A percentile compares a stretch with the other conserved stretches of the same genome.
These are phyloP conservation scores for Lepidium campestre DNA, from an alignment of 441 rosid species.

Conservation along the genomic window DNA sequence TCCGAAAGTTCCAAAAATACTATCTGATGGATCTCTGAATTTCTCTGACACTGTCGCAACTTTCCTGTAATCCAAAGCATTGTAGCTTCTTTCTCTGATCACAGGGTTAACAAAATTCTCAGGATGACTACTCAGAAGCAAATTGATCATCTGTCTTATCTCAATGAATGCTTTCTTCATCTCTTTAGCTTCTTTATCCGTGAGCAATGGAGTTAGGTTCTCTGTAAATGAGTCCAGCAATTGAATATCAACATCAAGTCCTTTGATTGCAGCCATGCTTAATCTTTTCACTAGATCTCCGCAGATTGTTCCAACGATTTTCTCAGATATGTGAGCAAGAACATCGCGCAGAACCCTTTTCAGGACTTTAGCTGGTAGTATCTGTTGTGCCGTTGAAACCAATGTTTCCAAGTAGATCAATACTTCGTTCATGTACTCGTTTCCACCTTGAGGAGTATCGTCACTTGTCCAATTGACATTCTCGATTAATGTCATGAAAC, in stretches of 20 bases:
- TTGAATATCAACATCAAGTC: slow-evolving; percentile 71
- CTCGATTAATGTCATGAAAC: slow-evolving; percentile 83
- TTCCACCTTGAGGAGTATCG: slow-evolving; percentile 67
- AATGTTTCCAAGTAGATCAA: slow-evolving; percentile 81
- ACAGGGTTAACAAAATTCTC: slow-evolving; percentile 84
- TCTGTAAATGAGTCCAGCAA: slow-evolving; percentile 84
- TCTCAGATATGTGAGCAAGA: slow-evolving; percentile 79
- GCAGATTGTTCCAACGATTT: slow-evolving; percentile 54
- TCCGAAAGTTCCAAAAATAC: slow-evolving; percentile 88
- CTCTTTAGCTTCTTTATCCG: slow-evolving; percentile 72
- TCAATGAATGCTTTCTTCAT: slow-evolving; percentile 78
- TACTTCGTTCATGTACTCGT: slow-evolving; percentile 93
- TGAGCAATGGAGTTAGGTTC: slow-evolving; percentile 55
- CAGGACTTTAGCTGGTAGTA: slow-evolving; percentile 71
- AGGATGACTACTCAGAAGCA: slow-evolving; percentile 84
- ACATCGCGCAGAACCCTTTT: slow-evolving; percentile 79
- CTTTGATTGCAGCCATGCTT: slow-evolving; percentile 68
- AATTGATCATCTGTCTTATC: slow-evolving; percentile 72
- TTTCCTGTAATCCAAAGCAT: slow-evolving; percentile 69
- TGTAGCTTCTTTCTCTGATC: slow-evolving; percentile 85
- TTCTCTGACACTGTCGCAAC: slow-evolving; percentile 78
- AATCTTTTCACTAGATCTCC: slow-evolving; percentile 85
- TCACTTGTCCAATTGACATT: slow-evolving; percentile 95
- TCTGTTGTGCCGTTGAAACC: slow-evolving; percentile 94
- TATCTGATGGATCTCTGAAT: slow-evolving; percentile 78